Evolutionary conservation across 148 eudicot species (phyloP).

Genomic region (Silene conica): DNA sequence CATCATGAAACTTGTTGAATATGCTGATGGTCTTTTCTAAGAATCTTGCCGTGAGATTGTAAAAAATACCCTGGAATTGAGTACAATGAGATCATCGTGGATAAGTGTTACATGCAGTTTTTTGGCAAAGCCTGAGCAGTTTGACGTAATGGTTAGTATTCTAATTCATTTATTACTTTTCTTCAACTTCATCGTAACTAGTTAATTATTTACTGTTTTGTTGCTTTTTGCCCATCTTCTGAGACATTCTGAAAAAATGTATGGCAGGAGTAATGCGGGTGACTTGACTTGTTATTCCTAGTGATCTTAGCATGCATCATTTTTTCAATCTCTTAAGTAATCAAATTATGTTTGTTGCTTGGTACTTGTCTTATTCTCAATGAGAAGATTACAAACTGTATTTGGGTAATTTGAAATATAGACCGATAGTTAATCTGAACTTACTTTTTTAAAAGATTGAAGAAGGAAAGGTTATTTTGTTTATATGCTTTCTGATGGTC

Average conservation of each 20-base stretch:
- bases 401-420: too few relatives aligned
- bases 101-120: constrained; percentile 94
- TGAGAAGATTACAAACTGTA: too few relatives aligned
- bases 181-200: constrained; percentile 4
- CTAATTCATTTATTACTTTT: not conserved
- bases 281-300: too few relatives aligned
- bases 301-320: too few relatives aligned
- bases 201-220: constrained; percentile 1
- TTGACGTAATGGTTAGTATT: constrained; percentile 74
- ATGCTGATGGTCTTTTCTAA: constrained; percentile 86
- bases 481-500: not conserved
- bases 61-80: constrained; percentile 61
- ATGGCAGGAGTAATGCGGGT: not conserved
- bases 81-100: constrained; percentile 80
- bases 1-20: constrained; percentile 87
- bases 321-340: too few relatives aligned
- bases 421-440: too few relatives aligned
- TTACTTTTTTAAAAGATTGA: constrained; percentile 86
- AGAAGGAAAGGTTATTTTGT: constrained; percentile 79
- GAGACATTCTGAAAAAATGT: not conserved
- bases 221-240: not conserved
- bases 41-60: constrained; percentile 88
- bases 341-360: too few relatives aligned
- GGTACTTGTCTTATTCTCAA: too few relatives aligned
- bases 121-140: constrained; percentile 87